Conservation (phyloP, 345 rosid genomes). For the Geranium brycei region DNA sequence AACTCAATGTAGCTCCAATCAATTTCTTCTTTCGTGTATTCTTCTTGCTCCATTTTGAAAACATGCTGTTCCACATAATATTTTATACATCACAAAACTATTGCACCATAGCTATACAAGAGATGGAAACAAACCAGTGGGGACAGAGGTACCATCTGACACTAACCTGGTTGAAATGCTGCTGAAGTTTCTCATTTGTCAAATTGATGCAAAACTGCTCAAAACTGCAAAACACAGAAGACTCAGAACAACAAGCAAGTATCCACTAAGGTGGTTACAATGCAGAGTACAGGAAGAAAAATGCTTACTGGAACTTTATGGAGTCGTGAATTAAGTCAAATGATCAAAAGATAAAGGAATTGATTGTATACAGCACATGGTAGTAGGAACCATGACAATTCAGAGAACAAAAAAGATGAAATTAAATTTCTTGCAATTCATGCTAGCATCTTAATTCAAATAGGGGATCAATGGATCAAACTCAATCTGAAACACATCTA, state of each 20-base stretch:
- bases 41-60: slow-evolving; percentile 99
- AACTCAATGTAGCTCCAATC: slow-evolving; percentile 98
- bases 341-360: neutral
- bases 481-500: too few species aligned
- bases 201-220: slow-evolving; percentile 99
- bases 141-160: slow-evolving; percentile 6
- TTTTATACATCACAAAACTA: neutral
- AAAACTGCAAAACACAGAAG: slow-evolving; percentile 50
- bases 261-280: neutral
- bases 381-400: neutral
- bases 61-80: slow-evolving; percentile 56
- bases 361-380: neutral
- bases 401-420: too few species aligned
- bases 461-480: too few species aligned
- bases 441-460: too few species aligned
- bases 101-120: neutral
- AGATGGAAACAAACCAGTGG: slow-evolving; percentile 12
- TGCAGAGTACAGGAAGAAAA: neutral
- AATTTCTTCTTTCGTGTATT: slow-evolving; percentile 89
- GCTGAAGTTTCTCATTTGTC: slow-evolving; percentile 98
- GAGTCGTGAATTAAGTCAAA: neutral
- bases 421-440: too few species aligned
- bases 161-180: slow-evolving; percentile 95
- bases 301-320: neutral
- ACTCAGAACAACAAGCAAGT: slow-evolving; percentile 5